Percentiles rank a stretch among this genome's conserved stretches.
Evolutionary conservation across 768 basidiomycete genomes (phyloP).

Genomic region (Trametopsis cervina): DNA sequence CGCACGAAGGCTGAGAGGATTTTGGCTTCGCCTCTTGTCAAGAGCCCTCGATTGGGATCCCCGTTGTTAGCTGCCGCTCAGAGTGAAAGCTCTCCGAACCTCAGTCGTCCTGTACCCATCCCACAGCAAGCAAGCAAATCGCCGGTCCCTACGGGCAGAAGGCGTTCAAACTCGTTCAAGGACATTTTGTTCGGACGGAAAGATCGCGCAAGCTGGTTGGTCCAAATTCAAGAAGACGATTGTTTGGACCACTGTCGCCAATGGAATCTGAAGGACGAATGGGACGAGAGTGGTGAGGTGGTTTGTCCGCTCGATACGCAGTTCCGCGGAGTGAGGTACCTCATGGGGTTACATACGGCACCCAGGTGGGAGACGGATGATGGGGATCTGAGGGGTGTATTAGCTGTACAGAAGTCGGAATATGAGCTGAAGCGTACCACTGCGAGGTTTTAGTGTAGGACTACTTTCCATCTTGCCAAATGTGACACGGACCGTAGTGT

Average conservation of each 20-base stretch:
- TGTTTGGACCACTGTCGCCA: background rate
- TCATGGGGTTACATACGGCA: conserved; percentile 5
- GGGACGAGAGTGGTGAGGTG: conserved; percentile 5
- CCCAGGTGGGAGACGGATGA: conserved; percentile 7
- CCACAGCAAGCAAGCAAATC: background rate
- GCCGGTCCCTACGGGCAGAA: background rate
- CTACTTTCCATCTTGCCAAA: too few species aligned
- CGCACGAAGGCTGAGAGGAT: background rate
- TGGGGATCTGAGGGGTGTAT: too few species aligned
- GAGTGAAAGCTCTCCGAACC: background rate
- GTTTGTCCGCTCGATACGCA: conserved; percentile 8
- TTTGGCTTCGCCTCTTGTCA: background rate
- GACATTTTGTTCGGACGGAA: conserved; percentile 5
- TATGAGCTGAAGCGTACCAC: background rate
- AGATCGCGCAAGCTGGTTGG: background rate
- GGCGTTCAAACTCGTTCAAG: conserved; percentile 8
- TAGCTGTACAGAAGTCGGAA: too few species aligned
- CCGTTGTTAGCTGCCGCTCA: background rate
- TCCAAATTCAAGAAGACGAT: background rate
- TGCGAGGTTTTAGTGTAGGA: background rate
- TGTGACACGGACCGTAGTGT: too few species aligned
- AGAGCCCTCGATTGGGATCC: background rate
- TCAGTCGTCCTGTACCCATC: too few species aligned
- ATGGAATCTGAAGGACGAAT: conserved; percentile 4
- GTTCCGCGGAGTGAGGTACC: conserved; percentile 8